These are phyloP conservation scores for Castanea sativa DNA, from an alignment of 306 rosid species.

Conservation along the genomic window DNA sequence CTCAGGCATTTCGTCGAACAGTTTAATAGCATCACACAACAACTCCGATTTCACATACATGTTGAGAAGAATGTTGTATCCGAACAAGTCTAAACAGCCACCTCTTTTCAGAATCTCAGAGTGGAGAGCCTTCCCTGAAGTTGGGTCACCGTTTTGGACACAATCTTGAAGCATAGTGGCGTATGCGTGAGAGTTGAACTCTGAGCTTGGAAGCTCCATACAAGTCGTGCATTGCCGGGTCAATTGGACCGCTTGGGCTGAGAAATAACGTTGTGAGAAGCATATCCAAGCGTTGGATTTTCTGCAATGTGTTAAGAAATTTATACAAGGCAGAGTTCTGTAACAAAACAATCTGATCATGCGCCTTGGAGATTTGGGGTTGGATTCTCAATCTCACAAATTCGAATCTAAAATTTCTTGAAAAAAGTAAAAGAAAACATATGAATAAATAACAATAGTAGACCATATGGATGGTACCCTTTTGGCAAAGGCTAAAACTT, in stretches of 20 bases:
- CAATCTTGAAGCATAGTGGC: constrained; percentile 33
- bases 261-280: constrained; percentile 3
- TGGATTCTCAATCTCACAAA: background rate
- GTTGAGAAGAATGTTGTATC: constrained; percentile 40
- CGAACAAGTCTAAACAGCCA: constrained; percentile 42
- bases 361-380: background rate
- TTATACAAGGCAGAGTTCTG: constrained; percentile 3
- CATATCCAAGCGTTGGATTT: background rate
- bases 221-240: constrained; percentile 7
- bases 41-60: constrained; percentile 29
- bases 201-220: constrained; percentile 19
- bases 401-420: background rate
- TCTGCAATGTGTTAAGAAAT: constrained; percentile 4
- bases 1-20: constrained; percentile 46
- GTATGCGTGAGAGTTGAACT: constrained; percentile 36
- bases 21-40: constrained; percentile 18
- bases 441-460: too few relatives aligned
- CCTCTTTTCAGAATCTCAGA: constrained; percentile 41
- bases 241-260: constrained; percentile 11
- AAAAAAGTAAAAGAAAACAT: background rate
- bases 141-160: constrained; percentile 23
- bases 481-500: too few relatives aligned
- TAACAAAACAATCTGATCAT: constrained; percentile 24
- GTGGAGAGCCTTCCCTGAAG: constrained; percentile 31
- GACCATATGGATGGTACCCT: too few relatives aligned